Base-by-base conservation (phyloP, 2,329 filamentous ascomycete genomes). In the Madurella fahalii region DNA sequence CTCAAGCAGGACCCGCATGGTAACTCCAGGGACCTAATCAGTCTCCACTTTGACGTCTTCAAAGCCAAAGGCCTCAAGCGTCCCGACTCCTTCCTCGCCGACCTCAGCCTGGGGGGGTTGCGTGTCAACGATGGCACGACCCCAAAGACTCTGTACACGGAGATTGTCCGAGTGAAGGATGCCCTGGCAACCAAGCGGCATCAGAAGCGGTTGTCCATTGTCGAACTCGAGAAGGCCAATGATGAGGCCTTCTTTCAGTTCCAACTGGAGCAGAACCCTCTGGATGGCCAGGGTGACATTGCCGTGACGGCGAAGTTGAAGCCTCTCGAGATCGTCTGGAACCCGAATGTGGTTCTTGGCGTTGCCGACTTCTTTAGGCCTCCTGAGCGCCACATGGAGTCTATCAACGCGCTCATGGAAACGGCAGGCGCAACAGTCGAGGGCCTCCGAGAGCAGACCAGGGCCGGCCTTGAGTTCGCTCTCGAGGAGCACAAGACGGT, bases 401-500 rank as follows among this genome's bases (percentile, higher is more conserved):
- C 94, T 9, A 96, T 99, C 63, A 88, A 85, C 12, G 95, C 94
- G 1, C 79, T 99, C 53, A 90, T 99, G 85, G 95, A 99, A 71
- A 90, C 87, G 45, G 94, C 94, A 5, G 92, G 94, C 20, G 93
- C 93, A 1, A 99, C 94, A 0, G 93, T 99, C 0, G 93, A 99
- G 71, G 93, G 92, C 8, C 78, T 99, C 55, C 83, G 95, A 34
- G 92, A 97, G 69, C 95, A 99, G 73, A 99, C 95, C 4, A 83
- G 95, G 68, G 93, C 94, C 47, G 93, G 94, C 25, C 81, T 99
- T 34, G 92, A 99, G 70, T 99, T 96, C 71, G 95, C 94, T 0
- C 76, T 99, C 2, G 89, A 96, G 65, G 95, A 99, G 68, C 94
- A 99, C 77, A 97, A 96, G 76, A 97, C 94, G 2, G 87, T 99